A percentile compares a stretch with the other conserved stretches of the same genome.
These are phyloP conservation scores for Friedmanniomyces simplex DNA, from an alignment of 495 filamentous ascomycete species.

Conservation along the genomic window DNA sequence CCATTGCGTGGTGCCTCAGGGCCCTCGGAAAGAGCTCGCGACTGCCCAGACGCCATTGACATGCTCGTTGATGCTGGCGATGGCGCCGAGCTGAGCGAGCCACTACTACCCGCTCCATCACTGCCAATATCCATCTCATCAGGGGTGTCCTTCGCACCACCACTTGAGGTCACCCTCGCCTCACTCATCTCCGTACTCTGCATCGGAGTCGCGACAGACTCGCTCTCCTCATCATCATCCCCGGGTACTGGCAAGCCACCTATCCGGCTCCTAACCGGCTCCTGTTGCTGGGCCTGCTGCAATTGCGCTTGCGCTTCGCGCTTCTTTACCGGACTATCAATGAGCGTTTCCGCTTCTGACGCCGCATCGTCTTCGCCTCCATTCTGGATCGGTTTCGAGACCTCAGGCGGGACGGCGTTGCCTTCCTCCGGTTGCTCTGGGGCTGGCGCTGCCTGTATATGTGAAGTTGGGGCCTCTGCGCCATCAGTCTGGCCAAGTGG, in stretches of 20 bases:
- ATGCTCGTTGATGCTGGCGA: background rate
- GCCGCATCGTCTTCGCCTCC: constrained; percentile 5
- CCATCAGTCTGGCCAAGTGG: too few species aligned
- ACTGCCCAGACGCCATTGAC: background rate
- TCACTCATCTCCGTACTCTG: constrained; percentile 13
- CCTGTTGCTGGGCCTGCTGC: background rate
- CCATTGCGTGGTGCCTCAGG: background rate
- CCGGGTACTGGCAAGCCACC: constrained; percentile 17
- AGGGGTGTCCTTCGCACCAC: background rate
- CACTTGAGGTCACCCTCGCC: background rate
- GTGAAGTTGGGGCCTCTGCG: too few species aligned
- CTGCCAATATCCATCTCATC: constrained; percentile 11
- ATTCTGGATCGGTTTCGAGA: background rate
- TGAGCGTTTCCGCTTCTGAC: constrained; percentile 21
- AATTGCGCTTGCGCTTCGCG: constrained; percentile 8
- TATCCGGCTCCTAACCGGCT: constrained; percentile 15
- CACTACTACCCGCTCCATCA: constrained; percentile 5
- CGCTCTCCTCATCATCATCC: constrained; percentile 17
- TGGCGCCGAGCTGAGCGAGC: constrained; percentile 10
- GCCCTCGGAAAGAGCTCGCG: constrained; percentile 13
- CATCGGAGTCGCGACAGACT: constrained; percentile 15
- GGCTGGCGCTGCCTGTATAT: too few species aligned
- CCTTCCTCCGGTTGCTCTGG: background rate
- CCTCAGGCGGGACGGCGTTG: background rate
- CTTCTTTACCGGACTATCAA: constrained; percentile 20